Evolutionary conservation across 257 asterid species (phyloP), one percentile per base, ranked within the genome.

Genomic region (Nicotiana knightiana): DNA sequence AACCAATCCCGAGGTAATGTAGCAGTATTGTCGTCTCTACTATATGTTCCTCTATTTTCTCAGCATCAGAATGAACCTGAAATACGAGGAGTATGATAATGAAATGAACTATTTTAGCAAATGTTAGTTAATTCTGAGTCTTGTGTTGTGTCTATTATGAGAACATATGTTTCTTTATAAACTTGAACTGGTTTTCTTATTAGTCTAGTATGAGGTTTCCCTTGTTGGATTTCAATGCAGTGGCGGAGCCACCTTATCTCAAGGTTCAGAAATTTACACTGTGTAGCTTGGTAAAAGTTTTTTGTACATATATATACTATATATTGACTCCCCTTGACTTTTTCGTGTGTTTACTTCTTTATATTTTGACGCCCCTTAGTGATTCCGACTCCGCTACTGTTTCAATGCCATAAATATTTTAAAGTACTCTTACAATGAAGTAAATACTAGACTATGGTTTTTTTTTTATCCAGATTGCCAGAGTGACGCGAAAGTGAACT

Each of bases 1-100:
- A 96, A 73, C 98, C 98, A 1, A 90, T 65, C 55, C 95, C 93
- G 17, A 87, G 58, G 48, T 83, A 64, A 33, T 63, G 88, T 83
- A 90, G 81, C 33, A 71, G 54, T 26, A 80, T 48, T 7, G 82
- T 84, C 82, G 28, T 84, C 70, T 76, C 86, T 51, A 91, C 84
- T 76, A 86, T 89, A 2, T 89, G 57, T 37, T 90, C 97, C 81
- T 90, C 92, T 24, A 51, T 39, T 82, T 84, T 86, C 81, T 85
- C 85, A 77, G 77, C 79, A 82, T 82, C 87, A 3, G 13, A 84
- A 82, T 90, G 85, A 77, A 76, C 89, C 96, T 91, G 84, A 51
- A 51, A 51, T 26, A 75, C 30, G 28, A 16, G 30, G 1, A 15
- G 63, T 51, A 7, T 75, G 16, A 28, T 53, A 53, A 15, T 28